Evolutionary conservation across 805 yeast species (phyloP).

Genomic region (Candida coquimbonensis): DNA sequence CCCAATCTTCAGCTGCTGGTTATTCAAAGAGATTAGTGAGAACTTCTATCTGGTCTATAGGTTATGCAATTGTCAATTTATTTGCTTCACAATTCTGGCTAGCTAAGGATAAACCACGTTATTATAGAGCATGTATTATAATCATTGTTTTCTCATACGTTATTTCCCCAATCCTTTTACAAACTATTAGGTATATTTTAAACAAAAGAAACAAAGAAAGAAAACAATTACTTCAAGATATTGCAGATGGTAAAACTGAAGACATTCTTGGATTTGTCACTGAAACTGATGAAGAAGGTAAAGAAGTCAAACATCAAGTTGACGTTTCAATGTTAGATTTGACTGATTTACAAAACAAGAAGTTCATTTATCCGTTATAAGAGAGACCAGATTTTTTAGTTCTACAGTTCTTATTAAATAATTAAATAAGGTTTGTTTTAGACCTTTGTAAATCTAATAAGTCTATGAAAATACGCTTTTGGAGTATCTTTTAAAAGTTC

Average conservation of each 20-base stretch:
- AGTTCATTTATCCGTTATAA: slow-evolving; percentile 40
- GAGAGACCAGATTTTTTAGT: too few species aligned
- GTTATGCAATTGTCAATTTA: slow-evolving; percentile 36
- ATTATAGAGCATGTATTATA: slow-evolving; percentile 39
- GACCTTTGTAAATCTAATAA: slow-evolving; percentile 12
- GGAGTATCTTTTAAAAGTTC: slow-evolving; percentile 1
- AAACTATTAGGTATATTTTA: slow-evolving; percentile 32
- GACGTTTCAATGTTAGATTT: slow-evolving; percentile 40
- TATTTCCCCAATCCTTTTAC: slow-evolving; percentile 29
- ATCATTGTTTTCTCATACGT: slow-evolving; percentile 40
- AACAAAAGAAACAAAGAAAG: slow-evolving; percentile 11
- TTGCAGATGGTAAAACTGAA: slow-evolving; percentile 21
- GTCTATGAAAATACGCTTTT: slow-evolving; percentile 9
- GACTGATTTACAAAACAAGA: slow-evolving; percentile 46
- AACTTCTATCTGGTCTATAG: slow-evolving; percentile 30
- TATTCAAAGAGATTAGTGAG: slow-evolving; percentile 38
- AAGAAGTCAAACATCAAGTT: slow-evolving; percentile 19
- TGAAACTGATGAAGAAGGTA: slow-evolving; percentile 23
- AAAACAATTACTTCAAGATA: not conserved
- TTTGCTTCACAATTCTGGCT: slow-evolving; percentile 43
- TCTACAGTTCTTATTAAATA: too few species aligned
- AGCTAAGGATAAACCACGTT: slow-evolving; percentile 34
- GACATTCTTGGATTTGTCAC: slow-evolving; percentile 21
- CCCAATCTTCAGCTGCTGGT: slow-evolving; percentile 27
- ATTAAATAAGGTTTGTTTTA: not conserved